These are phyloP conservation scores for Alternaria sp. DNA, from an alignment of 2,329 filamentous ascomycete genomes.

Conservation along the genomic window DNA sequence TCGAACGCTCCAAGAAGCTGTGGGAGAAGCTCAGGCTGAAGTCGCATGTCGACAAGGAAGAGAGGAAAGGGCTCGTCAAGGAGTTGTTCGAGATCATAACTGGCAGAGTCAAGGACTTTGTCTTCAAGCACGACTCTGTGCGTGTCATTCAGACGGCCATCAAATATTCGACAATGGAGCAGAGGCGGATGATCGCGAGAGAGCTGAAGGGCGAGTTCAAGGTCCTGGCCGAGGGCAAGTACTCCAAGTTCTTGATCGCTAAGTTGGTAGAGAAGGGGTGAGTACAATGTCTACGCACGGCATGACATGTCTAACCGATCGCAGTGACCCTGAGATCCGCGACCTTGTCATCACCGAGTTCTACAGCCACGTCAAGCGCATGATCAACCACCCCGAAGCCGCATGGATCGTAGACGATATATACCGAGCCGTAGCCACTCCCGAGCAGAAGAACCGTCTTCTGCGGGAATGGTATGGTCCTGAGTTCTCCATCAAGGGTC, in stretches of 20 bases:
- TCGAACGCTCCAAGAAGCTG: conserved; percentile 90
- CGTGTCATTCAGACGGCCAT: conserved; percentile 94
- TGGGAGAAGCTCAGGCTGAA: conserved; percentile 95
- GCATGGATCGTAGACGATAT: conserved; percentile 98
- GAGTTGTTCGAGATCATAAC: conserved; percentile 93
- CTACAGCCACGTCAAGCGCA: conserved; percentile 87
- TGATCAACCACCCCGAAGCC: conserved; percentile 95
- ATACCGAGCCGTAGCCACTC: conserved; percentile 85
- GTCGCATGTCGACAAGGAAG: conserved; percentile 88
- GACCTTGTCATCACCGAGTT: conserved; percentile 93
- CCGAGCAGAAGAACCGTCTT: conserved; percentile 82
- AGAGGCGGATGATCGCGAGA: conserved; percentile 82
- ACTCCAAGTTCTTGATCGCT: conserved; percentile 96
- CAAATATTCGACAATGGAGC: conserved; percentile 88
- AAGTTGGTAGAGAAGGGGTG: conserved; percentile 87
- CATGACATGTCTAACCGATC: conserved; percentile 13
- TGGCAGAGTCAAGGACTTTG: conserved; percentile 90
- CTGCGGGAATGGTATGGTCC: conserved; percentile 96
- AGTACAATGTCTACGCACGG: conserved; percentile 8
- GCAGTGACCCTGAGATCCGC: conserved; percentile 79
- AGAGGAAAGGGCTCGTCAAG: conserved; percentile 81
- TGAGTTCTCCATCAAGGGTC: conserved; percentile 83
- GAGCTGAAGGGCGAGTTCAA: conserved; percentile 87
- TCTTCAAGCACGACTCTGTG: conserved; percentile 98
- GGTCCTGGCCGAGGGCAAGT: conserved; percentile 88